Conservation (phyloP, 2,329 filamentous ascomycete genomes). For the Ceratocystis ficicola region DNA sequence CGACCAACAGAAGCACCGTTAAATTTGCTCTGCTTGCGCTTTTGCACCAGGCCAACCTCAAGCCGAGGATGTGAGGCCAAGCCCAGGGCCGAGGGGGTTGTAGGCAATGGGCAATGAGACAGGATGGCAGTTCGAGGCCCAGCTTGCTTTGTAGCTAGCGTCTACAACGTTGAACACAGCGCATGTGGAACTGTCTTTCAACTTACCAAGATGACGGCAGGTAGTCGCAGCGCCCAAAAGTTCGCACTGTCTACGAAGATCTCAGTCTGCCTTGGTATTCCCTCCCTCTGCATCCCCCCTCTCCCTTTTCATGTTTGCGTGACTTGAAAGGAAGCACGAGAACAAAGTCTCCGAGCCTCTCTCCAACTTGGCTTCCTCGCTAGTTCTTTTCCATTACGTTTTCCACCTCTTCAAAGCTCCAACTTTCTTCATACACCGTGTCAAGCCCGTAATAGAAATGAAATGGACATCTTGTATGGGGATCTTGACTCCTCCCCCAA, state of each 20-base stretch:
- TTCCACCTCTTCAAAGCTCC: not conserved
- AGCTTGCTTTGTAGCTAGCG: too few relatives aligned
- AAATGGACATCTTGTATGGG: not conserved
- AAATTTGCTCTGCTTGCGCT: too few relatives aligned
- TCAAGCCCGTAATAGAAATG: not conserved
- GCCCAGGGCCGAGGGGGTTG: not conserved
- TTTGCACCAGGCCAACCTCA: too few relatives aligned
- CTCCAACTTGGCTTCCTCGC: not conserved
- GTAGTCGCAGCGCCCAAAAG: not conserved
- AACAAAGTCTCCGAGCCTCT: not conserved
- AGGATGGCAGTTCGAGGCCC: too few relatives aligned
- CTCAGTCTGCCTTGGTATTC: not conserved
- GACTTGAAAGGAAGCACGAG: not conserved
- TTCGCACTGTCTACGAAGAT: not conserved
- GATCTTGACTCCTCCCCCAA: not conserved
- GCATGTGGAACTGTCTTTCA: not conserved
- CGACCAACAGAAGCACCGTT: too few relatives aligned
- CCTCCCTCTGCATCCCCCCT: not conserved
- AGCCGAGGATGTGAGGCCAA: not conserved
- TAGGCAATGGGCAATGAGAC: too few relatives aligned
- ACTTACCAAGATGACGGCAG: too few relatives aligned
- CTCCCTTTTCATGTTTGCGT: not conserved
- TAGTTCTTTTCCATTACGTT: not conserved
- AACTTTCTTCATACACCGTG: not conserved
- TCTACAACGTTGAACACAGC: not conserved